Base-by-base conservation (phyloP, 305 asterid genomes). In the Petunia hybrid region DNA sequence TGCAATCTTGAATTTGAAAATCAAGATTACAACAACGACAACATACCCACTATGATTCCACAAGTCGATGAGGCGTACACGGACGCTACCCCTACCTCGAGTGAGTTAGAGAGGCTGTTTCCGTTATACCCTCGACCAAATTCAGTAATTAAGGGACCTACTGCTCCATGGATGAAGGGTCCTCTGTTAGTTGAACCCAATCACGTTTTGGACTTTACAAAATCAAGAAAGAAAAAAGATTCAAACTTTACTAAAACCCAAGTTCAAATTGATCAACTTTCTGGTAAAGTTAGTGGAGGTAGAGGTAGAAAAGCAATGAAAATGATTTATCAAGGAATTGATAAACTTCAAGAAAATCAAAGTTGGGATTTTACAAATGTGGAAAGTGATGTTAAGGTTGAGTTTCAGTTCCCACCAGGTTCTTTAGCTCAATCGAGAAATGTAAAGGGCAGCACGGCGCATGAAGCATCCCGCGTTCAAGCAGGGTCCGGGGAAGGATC, bases 101-200 rank as follows among this genome's bases (percentile, higher is more conserved):
- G 31, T 22, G 31, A 22, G 31, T 22, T 22, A 22, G 31, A 22
- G 31, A 22, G 31, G 31, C 31, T 22, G 31, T 22, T 22, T 22
- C 31, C 31, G 31, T 0, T 22, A 22, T 0, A 22, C 31, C 0
- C 31, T 16, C 88, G 36, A 84, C 85, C 88, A 66, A 81, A 80
- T 76, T 85, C 91, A 62, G 75, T 81, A 68, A 64, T 88, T 77
- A 91, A 90, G 87, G 95, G 92, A 2, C 98, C 95, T 76, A 96
- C 94, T 53, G 95, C 99, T 81, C 99, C 99, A 63, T 94, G 99
- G 99, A 94, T 94, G 97, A 91, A 83, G 83, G 90, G 87, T 46
- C 93, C 95, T 63, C 97, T 94, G 10, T 84, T 88, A 35, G 90
- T 96, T 48, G 90, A 91, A 87, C 89, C 90, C 82, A 84, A 81